Evolutionary conservation across 2,329 filamentous ascomycete genomes (phyloP), one percentile per base, ranked within the genome.

Genomic region (Cladophialophora yegresii): DNA sequence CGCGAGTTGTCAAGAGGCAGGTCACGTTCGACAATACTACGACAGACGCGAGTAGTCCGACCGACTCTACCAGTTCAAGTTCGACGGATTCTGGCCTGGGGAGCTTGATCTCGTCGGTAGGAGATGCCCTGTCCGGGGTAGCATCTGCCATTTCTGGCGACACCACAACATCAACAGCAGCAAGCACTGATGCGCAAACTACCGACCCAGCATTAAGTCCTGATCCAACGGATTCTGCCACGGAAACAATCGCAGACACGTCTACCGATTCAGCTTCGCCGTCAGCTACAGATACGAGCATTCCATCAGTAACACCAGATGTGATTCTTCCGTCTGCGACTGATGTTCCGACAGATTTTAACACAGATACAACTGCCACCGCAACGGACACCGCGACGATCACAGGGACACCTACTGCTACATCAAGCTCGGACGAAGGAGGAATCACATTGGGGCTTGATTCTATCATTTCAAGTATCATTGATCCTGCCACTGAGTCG

Each of bases 1-100:
- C 71, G 23, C 65, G 64, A 57, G 69, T 69, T 47, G 69, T 74
- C 16, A 73, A 72, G 61, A 70, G 73, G 59, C 64, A 70, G 28
- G 58, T 71, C 22, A 62, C 40, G n/a, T 62, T 62, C 10, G 61
- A 64, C 50, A 64, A 65, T 28, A 55, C 60, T 16, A 68, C 66
- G 23, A 55, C 57, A 16, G 47, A 51, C 26, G 47, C 16, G 13
- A 55, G 26, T 28, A 58, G 54, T 23, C 54, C 54, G 32, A 55
- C 61, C 4, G 63, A 62, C 49, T 30, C 64, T 8, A 55, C n/a
- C 49, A 65, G 43, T 28, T 45, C 62, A 2, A 58, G 36, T 30
- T 58, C 61, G n/a, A 62, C 55, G 22, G 64, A 67, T 30, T 63
- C 62, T 8, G 65, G 63, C 8, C 10, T 65, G 9, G 63, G 63